phyloP scores from a whole-genome alignment of 2,329 filamentous ascomycete genomes.

The Xylaria sp. region DNA sequence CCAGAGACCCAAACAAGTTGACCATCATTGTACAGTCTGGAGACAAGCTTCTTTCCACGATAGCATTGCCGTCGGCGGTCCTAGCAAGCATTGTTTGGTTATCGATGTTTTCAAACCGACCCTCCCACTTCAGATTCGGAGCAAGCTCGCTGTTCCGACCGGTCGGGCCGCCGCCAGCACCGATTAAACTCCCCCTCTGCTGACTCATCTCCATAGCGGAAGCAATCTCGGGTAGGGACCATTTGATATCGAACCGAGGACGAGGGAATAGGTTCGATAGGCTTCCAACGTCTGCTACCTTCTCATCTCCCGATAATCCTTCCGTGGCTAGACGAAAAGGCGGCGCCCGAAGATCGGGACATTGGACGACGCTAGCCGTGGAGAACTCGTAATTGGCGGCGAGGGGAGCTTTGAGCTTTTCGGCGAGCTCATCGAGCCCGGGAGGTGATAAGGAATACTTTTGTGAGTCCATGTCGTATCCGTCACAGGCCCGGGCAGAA shows the following conservation, averaged over 20 bases:
- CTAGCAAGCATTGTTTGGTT: slow-evolving; percentile 2
- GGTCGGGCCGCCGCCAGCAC: neutral
- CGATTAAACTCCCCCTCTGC: neutral
- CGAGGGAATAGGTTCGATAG: neutral
- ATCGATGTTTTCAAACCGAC: neutral
- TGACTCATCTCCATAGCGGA: slow-evolving; percentile 1
- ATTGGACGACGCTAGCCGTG: neutral
- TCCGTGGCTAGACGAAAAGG: neutral
- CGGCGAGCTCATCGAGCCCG: neutral
- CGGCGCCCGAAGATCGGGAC: neutral
- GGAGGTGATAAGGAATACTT: neutral
- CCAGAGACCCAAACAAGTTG: neutral
- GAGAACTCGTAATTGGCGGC: neutral
- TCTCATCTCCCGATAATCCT: neutral
- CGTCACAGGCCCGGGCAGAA: neutral
- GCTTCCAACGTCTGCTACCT: neutral
- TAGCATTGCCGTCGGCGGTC: neutral
- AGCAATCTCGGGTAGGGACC: neutral
- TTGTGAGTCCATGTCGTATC: neutral
- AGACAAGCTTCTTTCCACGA: neutral
- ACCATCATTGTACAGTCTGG: neutral
- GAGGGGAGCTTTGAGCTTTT: neutral
- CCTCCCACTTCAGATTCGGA: neutral
- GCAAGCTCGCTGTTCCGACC: slow-evolving; percentile 3
- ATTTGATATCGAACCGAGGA: neutral